A percentile compares a stretch with the other conserved stretches of the same genome.
Conservation (phyloP, 257 asterid species). For the Paraleonurus japonicus region DNA sequence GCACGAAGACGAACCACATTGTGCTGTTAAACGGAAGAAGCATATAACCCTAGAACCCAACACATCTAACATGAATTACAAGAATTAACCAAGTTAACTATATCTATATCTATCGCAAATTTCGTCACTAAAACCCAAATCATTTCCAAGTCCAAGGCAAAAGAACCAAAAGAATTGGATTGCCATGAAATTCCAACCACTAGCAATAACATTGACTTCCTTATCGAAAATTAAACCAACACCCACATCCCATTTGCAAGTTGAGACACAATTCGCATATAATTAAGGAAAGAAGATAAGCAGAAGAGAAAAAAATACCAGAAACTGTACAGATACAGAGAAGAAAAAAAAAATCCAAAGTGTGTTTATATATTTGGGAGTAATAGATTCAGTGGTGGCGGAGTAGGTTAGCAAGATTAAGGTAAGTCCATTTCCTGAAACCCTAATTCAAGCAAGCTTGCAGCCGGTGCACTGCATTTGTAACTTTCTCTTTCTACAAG, state of each 20-base stretch:
- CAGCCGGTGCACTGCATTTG: slow-evolving; percentile 32
- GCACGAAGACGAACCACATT: background rate
- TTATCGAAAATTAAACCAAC: slow-evolving; percentile 2
- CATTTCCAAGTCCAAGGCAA: slow-evolving; percentile 4
- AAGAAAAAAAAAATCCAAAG: background rate
- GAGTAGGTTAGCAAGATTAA: slow-evolving; percentile 32
- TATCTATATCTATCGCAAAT: background rate
- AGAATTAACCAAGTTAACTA: background rate
- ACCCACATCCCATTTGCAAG: background rate
- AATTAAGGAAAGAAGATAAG: background rate
- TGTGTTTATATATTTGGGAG: slow-evolving; percentile 32
- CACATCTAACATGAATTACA: background rate
- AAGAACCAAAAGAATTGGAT: background rate
- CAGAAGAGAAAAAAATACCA: background rate
- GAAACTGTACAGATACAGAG: slow-evolving; percentile 11
- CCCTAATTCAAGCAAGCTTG: slow-evolving; percentile 32
- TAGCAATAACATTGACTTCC: background rate
- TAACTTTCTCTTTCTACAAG: slow-evolving; percentile 27
- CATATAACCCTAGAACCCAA: slow-evolving; percentile 11
- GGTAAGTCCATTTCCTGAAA: slow-evolving; percentile 47
- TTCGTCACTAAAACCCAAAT: background rate
- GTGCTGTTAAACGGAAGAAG: background rate
- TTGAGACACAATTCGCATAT: slow-evolving; percentile 1
- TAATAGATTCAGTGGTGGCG: slow-evolving; percentile 22
- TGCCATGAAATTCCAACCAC: background rate